phyloP scores from a whole-genome alignment of 495 filamentous ascomycete species.

The Penicillium goetzii region DNA sequence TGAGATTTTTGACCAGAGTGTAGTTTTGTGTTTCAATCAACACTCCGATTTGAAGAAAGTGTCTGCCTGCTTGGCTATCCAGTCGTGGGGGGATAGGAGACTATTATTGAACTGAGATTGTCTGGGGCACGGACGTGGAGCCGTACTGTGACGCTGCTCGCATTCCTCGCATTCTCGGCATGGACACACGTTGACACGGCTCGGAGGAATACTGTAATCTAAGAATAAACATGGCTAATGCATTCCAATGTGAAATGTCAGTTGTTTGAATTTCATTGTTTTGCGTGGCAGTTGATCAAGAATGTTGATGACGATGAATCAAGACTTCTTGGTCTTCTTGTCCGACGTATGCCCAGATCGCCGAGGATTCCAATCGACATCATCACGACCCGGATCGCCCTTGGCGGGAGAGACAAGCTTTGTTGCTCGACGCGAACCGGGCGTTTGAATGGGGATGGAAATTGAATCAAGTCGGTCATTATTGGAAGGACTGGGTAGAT shows the following conservation, averaged over 20 bases:
- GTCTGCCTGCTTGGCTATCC: neutral
- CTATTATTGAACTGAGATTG: slow-evolving; percentile 1
- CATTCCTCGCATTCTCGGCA: slow-evolving; percentile 7
- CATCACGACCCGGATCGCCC: slow-evolving; percentile 16
- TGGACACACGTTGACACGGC: slow-evolving; percentile 1
- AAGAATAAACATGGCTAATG: neutral
- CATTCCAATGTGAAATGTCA: neutral
- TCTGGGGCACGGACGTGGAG: slow-evolving; percentile 5
- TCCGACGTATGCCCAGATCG: slow-evolving; percentile 7
- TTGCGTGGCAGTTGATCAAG: slow-evolving; percentile 1
- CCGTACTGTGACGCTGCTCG: neutral
- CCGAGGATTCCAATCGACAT: slow-evolving; percentile 13
- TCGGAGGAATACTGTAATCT: slow-evolving; percentile 1
- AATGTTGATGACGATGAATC: slow-evolving; percentile 9
- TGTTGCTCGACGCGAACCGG: neutral
- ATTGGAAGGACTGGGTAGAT: neutral
- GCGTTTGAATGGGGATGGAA: neutral
- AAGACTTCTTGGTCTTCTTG: slow-evolving; percentile 8
- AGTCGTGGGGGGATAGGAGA: neutral
- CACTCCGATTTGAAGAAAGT: neutral
- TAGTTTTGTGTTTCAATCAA: neutral
- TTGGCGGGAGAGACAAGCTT: slow-evolving; percentile 23
- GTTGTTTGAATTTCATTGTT: neutral
- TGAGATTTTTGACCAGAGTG: neutral
- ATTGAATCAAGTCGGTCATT: neutral